Percentiles rank a stretch among this genome's conserved stretches.
phyloP scores from a whole-genome alignment of 163 green algal genomes.

The Scenedesmus sp. region DNA sequence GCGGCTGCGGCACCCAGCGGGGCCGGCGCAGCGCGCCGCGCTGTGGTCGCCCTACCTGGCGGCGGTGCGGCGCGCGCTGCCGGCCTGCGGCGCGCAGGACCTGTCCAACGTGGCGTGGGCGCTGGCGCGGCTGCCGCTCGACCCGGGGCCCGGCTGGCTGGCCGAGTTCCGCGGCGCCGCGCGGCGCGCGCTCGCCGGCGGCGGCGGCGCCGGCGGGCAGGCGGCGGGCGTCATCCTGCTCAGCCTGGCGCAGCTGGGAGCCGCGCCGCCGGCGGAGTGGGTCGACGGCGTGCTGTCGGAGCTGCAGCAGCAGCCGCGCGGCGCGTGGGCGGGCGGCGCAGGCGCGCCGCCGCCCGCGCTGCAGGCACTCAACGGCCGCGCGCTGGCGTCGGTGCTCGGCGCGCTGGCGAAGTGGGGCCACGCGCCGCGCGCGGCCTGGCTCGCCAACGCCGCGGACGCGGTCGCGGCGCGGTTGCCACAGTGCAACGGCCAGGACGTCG shows the following conservation, averaged over 20 bases:
- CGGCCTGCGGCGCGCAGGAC: constrained; percentile 8
- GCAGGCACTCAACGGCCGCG: not conserved
- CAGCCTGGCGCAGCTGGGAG: constrained; percentile 1
- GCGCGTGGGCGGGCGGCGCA: not conserved
- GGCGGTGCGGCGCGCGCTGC: constrained; percentile 10
- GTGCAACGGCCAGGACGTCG: constrained; percentile 31
- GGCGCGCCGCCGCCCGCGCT: not conserved
- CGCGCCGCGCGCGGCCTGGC: not conserved
- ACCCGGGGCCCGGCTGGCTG: constrained; percentile 21
- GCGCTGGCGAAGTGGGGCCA: constrained; percentile 32
- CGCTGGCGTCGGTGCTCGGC: constrained; percentile 21
- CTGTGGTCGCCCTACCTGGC: not conserved
- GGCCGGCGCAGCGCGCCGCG: not conserved
- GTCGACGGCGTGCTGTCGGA: not conserved
- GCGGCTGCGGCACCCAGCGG: constrained; percentile 11
- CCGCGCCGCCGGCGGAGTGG: not conserved
- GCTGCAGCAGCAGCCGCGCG: not conserved
- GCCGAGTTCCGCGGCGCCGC: constrained; percentile 10
- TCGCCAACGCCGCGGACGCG: not conserved
- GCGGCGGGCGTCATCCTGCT: constrained; percentile 24
- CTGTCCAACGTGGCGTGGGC: constrained; percentile 52
- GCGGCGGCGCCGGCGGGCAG: constrained; percentile 9
- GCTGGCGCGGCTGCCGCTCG: constrained; percentile 33
- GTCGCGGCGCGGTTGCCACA: not conserved
- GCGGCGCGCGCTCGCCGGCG: too few relatives aligned